A percentile compares a stretch with the other conserved stretches of the same genome.
phyloP scores from a whole-genome alignment of 306 rosid genomes.

The Hippophae gyantsensis region DNA sequence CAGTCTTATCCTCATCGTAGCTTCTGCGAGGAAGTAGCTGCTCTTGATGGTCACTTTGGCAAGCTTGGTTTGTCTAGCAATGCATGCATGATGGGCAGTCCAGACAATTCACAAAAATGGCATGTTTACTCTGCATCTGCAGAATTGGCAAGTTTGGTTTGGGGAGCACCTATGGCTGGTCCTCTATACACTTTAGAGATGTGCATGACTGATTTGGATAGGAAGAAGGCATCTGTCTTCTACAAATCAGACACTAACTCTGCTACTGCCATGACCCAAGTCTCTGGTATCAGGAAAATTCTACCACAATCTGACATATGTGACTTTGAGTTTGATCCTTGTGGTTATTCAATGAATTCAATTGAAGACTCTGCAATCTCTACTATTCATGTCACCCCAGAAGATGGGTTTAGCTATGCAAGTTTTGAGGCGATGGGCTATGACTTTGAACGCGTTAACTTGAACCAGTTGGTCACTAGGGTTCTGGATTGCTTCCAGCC shows the following conservation, averaged over 20 bases:
- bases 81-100: conserved; percentile 62
- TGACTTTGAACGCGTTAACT: conserved; percentile 27
- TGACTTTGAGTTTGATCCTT: conserved; percentile 88
- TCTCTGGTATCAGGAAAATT: conserved; percentile 71
- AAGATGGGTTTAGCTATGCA: conserved; percentile 94
- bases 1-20: conserved; percentile 77
- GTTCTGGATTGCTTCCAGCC: conserved; percentile 76
- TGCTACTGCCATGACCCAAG: conserved; percentile 51
- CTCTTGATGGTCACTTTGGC: conserved; percentile 58
- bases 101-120: conserved; percentile 56
- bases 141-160: conserved; percentile 14
- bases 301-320: conserved; percentile 75
- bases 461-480: conserved; percentile 51
- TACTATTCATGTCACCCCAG: conserved; percentile 89
- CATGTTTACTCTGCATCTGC: conserved; percentile 79
- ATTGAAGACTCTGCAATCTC: conserved; percentile 75
- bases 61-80: conserved; percentile 58
- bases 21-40: conserved; percentile 69
- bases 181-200: conserved; percentile 65
- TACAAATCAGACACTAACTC: conserved; percentile 41
- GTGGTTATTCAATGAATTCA: conserved; percentile 93
- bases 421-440: conserved; percentile 89
- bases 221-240: conserved; percentile 65
- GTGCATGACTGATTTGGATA: conserved; percentile 86
- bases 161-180: conserved; percentile 22